Evolutionary conservation across 805 yeast species (phyloP), one percentile per base, ranked within the genome.

Genomic region (Lipomyces yamanashiensis): DNA sequence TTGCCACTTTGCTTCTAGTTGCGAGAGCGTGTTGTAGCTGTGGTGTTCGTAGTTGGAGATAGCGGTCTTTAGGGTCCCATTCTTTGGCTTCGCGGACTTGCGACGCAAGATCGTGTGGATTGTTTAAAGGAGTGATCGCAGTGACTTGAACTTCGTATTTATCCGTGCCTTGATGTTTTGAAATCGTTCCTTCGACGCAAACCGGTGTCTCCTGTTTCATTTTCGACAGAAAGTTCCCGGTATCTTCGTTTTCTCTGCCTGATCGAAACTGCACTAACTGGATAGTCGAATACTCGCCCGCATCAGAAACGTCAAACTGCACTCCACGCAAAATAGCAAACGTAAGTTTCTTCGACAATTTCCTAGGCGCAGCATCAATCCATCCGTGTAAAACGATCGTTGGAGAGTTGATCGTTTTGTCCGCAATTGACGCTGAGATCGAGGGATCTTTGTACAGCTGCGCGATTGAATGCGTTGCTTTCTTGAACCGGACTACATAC

Each of bases 61-160:
- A 92, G 63, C 98, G 79, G 70, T 85, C 86, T 71, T 91, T 88
- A 3, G 90, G 87, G 0, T 97, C 97, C 76, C 87, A 85, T 4
- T 81, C 86, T 15, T 79, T 77, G 21, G 81, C 40, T 17, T 44
- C 58, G 8, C 63, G 55, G 13, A 64, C 53, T 61, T 64, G 68
- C 45, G 68, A 64, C 19, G 62, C 66, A 6, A 58, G 41, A 34
- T 62, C 63, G 19, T 44, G 41, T 7, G 68, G 45, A 10, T 37
- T 7, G 50, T 64, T 64, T 12, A 64, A 37, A 28, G 58, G 50
- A 15, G 56, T 58, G 15, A 62, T 37, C n/a, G 34, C 12, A 15
- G 49, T 21, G 21, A 64, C 61, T 15, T 50, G 48, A 13, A 64
- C 28, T 21, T 64, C 68, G 23, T 49, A 28, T 54, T 52, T 41